Evolutionary conservation across 2,329 filamentous ascomycete genomes (phyloP).

Genomic region (Xylariaceae sp.): DNA sequence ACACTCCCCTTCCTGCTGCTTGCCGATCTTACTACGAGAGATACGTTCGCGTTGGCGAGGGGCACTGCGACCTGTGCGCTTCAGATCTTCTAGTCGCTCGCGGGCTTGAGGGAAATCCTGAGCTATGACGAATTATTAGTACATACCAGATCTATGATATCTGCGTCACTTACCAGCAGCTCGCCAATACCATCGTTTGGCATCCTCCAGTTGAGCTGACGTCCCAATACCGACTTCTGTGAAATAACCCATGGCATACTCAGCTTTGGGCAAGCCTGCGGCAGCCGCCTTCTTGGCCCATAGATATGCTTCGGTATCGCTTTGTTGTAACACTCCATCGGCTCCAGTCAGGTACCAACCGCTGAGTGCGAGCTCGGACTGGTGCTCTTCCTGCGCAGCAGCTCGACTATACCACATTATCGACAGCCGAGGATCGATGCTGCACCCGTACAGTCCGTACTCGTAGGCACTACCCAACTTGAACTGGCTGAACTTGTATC

Average conservation of each 20-base stretch:
- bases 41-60: constrained; percentile 74
- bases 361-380: constrained; percentile 77
- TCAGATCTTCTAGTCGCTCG: constrained; percentile 88
- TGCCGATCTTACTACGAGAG: constrained; percentile 74
- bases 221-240: constrained; percentile 93
- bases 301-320: constrained; percentile 91
- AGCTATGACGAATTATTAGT: constrained; percentile 50
- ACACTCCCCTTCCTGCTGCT: constrained; percentile 86
- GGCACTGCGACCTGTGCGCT: constrained; percentile 67
- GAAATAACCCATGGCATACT: constrained; percentile 98
- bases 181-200: constrained; percentile 96
- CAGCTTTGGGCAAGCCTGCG: constrained; percentile 84
- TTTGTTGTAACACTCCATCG: constrained; percentile 83
- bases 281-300: constrained; percentile 94
- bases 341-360: constrained; percentile 95
- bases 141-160: neutral
- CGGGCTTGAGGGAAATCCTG: constrained; percentile 93
- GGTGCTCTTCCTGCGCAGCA: constrained; percentile 89
- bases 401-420: constrained; percentile 94
- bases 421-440: constrained; percentile 75
- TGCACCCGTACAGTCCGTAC: constrained; percentile 78
- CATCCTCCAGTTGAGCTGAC: constrained; percentile 82
- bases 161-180: constrained; percentile 73
- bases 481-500: constrained; percentile 94
- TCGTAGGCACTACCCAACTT: constrained; percentile 84